Percentiles rank a stretch among this genome's conserved stretches.
Conservation (phyloP, 306 rosid species). For the Lithocarpus polystachyus region DNA sequence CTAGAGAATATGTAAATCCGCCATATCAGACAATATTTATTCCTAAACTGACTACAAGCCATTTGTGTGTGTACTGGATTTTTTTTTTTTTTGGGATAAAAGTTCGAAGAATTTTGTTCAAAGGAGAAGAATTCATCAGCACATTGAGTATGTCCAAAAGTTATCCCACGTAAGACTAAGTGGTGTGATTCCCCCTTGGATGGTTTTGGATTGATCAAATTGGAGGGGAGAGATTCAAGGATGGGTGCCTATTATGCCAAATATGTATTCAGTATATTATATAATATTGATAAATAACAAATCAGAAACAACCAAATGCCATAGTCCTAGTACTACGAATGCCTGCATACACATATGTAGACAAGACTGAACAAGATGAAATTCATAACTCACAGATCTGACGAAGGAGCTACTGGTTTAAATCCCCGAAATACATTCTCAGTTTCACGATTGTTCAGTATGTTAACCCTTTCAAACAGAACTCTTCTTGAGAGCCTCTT, state of each 20-base stretch:
- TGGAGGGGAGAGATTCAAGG: not conserved
- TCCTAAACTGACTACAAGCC: not conserved
- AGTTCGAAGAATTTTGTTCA: too few species aligned
- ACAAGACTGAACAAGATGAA: constrained; percentile 1
- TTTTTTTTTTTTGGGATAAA: too few species aligned
- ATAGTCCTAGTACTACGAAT: not conserved
- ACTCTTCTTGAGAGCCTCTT: constrained; percentile 66
- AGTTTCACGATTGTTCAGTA: constrained; percentile 45
- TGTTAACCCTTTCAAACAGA: constrained; percentile 58
- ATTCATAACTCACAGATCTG: constrained; percentile 61
- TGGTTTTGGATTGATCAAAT: not conserved
- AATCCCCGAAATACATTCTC: constrained; percentile 62
- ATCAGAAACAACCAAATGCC: not conserved
- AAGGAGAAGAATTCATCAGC: too few species aligned
- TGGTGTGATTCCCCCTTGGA: too few species aligned
- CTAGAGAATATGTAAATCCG: not conserved
- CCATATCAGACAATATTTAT: not conserved
- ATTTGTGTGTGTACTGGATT: not conserved
- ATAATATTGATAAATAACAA: not conserved
- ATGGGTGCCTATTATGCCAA: not conserved
- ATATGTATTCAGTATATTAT: not conserved
- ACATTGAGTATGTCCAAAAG: too few species aligned
- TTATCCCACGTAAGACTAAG: too few species aligned
- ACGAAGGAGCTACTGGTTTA: constrained; percentile 60
- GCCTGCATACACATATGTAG: not conserved